Percentiles rank a stretch among this genome's conserved stretches.
phyloP scores from a whole-genome alignment of 345 rosid genomes.

The Eucalyptus melliodora region DNA sequence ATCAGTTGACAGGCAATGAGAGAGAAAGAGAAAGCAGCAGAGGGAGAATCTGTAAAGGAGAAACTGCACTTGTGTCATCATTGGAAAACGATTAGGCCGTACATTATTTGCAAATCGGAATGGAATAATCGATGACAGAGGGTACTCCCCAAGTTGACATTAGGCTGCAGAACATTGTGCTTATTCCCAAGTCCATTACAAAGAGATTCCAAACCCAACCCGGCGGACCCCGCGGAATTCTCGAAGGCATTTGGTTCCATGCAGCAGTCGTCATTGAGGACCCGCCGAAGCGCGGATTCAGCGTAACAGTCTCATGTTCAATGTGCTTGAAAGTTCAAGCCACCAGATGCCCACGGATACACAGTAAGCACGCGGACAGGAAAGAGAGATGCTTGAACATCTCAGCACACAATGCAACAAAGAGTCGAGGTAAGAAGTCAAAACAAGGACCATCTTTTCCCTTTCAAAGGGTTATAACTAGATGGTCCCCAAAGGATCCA shows the following conservation, averaged over 20 bases:
- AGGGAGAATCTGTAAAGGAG: not conserved
- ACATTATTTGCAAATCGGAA: not conserved
- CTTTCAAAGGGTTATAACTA: not conserved
- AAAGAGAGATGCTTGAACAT: not conserved
- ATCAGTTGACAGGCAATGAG: not conserved
- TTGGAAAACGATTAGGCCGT: not conserved
- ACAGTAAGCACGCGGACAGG: not conserved
- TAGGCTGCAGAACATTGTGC: not conserved
- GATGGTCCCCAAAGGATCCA: not conserved
- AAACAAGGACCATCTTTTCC: not conserved
- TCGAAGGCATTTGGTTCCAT: not conserved
- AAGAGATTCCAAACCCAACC: not conserved
- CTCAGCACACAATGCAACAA: not conserved
- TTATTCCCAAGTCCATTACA: not conserved
- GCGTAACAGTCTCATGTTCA: not conserved
- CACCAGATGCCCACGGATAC: not conserved
- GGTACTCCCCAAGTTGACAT: not conserved
- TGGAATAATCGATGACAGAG: not conserved
- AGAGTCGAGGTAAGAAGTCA: not conserved
- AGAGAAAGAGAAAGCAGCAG: not conserved
- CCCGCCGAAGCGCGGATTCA: not conserved
- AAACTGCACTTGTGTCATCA: not conserved
- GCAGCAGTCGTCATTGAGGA: not conserved
- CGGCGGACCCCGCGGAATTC: not conserved
- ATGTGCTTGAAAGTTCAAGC: not conserved